phyloP scores from a whole-genome alignment of 805 yeast species.

The Maudiozyma bulderi region DNA sequence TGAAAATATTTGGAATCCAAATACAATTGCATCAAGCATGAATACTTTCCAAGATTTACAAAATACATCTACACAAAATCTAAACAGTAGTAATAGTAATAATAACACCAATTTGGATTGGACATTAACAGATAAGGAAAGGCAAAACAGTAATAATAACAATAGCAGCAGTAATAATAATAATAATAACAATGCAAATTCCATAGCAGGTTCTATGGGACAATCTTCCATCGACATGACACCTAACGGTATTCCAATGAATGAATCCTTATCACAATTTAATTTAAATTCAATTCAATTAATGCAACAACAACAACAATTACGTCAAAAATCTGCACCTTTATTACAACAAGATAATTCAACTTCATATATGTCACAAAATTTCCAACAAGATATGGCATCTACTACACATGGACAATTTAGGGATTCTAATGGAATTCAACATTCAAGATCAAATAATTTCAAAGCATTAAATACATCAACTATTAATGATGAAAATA shows the following conservation, averaged over 20 bases:
- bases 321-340: background rate
- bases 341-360: background rate
- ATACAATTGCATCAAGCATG: slow-evolving; percentile 21
- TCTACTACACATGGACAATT: background rate
- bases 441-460: background rate
- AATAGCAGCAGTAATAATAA: background rate
- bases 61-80: background rate
- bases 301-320: background rate
- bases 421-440: too few relatives aligned
- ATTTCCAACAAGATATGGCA: background rate
- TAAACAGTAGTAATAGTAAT: background rate
- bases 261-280: background rate
- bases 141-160: background rate
- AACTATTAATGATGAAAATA: background rate
- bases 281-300: background rate
- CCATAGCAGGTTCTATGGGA: background rate
- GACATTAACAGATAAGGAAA: background rate
- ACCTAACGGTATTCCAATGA: background rate
- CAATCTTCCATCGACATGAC: background rate
- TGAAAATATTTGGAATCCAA: slow-evolving; percentile 29
- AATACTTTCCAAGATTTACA: slow-evolving; percentile 4
- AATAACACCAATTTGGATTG: background rate
- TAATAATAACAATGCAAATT: background rate
- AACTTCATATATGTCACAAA: background rate
- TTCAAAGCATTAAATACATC: background rate